Base-by-base conservation (phyloP, 192 early-diverging fungal species). In the Pecoramyces ruminantium region DNA sequence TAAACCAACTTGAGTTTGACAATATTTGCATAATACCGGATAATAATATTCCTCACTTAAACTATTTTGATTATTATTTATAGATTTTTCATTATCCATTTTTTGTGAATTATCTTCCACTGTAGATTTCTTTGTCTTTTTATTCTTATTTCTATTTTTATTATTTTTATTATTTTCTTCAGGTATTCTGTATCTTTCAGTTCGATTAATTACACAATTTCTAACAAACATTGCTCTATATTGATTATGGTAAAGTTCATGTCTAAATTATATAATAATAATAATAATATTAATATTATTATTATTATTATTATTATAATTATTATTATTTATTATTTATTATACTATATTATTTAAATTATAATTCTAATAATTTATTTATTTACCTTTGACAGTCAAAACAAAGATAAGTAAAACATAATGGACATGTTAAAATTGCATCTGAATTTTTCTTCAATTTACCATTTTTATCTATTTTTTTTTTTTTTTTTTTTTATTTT, bases 221-320 rank as follows among this genome's bases (percentile, higher is more conserved):
- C 88, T 87, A 3, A 92, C 91, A 85, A 93, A 93, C 86, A 93
- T 90, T 27, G 92, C 91, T 34, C 92, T 84, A 82, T 86, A 93
- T 80, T 93, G 92, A 78, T 87, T 86, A 17, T 84, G 77, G 81
- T 91, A 92, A 16, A 80, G 25, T 12, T 89, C 89, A 77, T 93
- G 92, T 88, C 86, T 51, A 51, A 34, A 34, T 34, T 34, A 34
- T 34, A 6, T 34, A 11, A 34, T 34, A 6, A 34, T 34, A 6
- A 6, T 34, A 6, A 34, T 34, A 34, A 34, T 6, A 34, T 34
- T 34, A 34, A 34, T 6, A 34, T 6, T 6, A 34, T n/a, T n/a
- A n/a, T n/a, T n/a, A n/a, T n/a, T n/a, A n/a, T n/a, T n/a, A n/a
- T n/a, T n/a, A n/a, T n/a, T n/a, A n/a, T n/a, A n/a, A n/a, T n/a